A percentile compares a stretch with the other conserved stretches of the same genome.
Evolutionary conservation across 2,329 filamentous ascomycete species (phyloP).

Genomic region (Paracamarosporium sp.): DNA sequence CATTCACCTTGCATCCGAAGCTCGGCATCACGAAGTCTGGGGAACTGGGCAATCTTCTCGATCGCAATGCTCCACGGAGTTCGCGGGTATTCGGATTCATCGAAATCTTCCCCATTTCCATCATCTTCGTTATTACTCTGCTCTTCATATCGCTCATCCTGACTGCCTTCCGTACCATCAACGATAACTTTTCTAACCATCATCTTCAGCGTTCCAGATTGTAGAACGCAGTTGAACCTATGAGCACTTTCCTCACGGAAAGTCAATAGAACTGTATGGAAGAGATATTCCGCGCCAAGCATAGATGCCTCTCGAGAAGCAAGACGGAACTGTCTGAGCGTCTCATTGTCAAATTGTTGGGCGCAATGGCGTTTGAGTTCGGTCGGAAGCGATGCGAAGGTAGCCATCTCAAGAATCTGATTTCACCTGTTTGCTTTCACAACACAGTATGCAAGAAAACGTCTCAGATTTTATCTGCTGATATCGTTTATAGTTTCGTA

Average conservation of each 20-base stretch:
- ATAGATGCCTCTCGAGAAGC: background rate
- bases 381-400: background rate
- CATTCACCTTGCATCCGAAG: background rate
- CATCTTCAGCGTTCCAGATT: background rate
- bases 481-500: no score
- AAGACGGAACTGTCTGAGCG: background rate
- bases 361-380: background rate
- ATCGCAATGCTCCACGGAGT: background rate
- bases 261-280: background rate
- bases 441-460: no score
- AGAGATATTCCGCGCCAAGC: background rate
- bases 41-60: background rate
- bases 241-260: background rate
- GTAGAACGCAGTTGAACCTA: background rate
- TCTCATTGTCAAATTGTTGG: background rate
- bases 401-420: background rate
- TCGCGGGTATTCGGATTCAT: background rate
- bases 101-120: background rate
- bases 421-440: background rate
- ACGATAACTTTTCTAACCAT: background rate
- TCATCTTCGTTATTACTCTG: background rate
- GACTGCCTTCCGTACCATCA: background rate
- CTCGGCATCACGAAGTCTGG: background rate
- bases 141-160: background rate
- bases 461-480: no score